Evolutionary conservation across 441 rosid species (phyloP), one percentile per base, ranked within the genome.

Genomic region (Pelargonium exstipulatum): DNA sequence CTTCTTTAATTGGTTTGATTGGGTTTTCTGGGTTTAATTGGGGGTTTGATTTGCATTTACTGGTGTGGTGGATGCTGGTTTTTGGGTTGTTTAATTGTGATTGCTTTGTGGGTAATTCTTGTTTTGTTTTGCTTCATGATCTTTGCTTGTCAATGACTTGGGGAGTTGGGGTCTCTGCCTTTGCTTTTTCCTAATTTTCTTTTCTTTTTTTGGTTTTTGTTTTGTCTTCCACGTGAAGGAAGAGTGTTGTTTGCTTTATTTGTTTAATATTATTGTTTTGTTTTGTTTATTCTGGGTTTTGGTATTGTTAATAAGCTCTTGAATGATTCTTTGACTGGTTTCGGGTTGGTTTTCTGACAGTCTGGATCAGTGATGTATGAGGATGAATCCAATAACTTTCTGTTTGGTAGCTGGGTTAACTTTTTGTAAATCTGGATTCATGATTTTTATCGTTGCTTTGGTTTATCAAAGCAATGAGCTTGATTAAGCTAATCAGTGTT

Each of bases 391-490:
- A 20, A 20, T 58, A 24, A 37, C 42, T 6, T 7, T 37, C 42
- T 37, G 42, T 37, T 37, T 37, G 42, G 42, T 37, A 37, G 42
- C 42, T 37, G 42, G 42, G 42, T 37, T 37, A 37, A 37, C 42
- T 37, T 37, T 37, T 37, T 37, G 42, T 37, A 5, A 37, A 37
- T 37, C 42, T 37, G 42, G 42, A 37, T 37, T 37, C 42, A 5
- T 37, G 24, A 55, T 55, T 17, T 17, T 16, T 6, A 17, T 57
- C 0, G 62, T 22, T 58, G 63, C 35, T 58, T 58, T 58, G 63
- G 63, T 22, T 58, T 58, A 58, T 58, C 63, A 58, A 58, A 58
- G 63, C 63, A 58, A 58, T 58, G 29, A 20, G 32, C 63, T 58
- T 20, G 29, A 26, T 58, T 58, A 20, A 58, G 63, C n/a, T 58